Evolutionary conservation across 75 land plant genomes (phyloP).

Genomic region (Cupressus sempervirens): DNA sequence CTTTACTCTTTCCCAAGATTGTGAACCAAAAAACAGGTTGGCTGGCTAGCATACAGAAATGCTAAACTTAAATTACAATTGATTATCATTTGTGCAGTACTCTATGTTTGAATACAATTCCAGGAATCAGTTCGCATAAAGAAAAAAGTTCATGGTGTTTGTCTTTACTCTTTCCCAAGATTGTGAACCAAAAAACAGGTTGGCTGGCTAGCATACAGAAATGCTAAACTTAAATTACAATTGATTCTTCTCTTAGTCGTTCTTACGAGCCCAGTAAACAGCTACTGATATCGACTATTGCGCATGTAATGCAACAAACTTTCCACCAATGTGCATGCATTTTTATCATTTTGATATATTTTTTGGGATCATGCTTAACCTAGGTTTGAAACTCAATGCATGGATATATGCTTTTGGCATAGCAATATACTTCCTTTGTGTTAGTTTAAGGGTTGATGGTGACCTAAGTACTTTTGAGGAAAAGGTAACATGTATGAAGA

Average conservation of each 20-base stretch:
- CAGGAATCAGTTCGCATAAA: background rate
- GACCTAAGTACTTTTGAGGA: background rate
- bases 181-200: background rate
- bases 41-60: background rate
- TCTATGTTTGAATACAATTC: too few relatives aligned
- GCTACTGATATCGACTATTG: background rate
- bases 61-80: background rate
- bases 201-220: background rate
- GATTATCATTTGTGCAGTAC: too few relatives aligned
- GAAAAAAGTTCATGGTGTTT: background rate
- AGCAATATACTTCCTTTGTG: background rate
- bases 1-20: background rate
- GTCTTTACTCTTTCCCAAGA: background rate
- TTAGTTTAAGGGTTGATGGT: background rate
- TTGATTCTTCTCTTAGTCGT: background rate
- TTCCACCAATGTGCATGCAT: background rate
- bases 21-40: background rate
- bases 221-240: background rate
- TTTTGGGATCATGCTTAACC: background rate
- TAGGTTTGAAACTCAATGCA: background rate
- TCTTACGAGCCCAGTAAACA: background rate
- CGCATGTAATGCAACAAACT: background rate
- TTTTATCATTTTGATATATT: background rate
- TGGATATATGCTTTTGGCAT: background rate
- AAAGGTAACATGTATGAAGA: background rate